Evolutionary conservation across 2,329 filamentous ascomycete species (phyloP).

Genomic region (Aspergillus nomiae): DNA sequence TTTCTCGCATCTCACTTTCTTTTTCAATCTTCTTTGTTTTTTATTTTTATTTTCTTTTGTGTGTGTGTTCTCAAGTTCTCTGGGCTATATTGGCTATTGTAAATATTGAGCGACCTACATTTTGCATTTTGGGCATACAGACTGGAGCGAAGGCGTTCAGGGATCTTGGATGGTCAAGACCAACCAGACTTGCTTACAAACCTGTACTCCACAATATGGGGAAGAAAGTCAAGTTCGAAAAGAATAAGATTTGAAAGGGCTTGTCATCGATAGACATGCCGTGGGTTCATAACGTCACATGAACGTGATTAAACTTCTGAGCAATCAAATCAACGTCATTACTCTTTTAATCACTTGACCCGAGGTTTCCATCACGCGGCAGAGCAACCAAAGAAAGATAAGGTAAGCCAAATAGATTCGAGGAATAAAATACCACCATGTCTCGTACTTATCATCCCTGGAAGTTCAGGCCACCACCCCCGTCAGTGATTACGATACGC

Average conservation of each 20-base stretch:
- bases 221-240: background rate
- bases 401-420: background rate
- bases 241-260: background rate
- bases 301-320: background rate
- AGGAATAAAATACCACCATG: background rate
- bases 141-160: constrained; percentile 12
- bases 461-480: no score
- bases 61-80: background rate
- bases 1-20: background rate
- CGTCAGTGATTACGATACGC: no score
- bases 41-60: background rate
- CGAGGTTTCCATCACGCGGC: background rate
- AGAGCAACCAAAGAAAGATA: background rate
- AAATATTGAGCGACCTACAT: constrained; percentile 3
- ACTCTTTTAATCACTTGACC: background rate
- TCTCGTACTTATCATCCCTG: background rate
- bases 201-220: no score
- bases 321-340: background rate
- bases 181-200: background rate
- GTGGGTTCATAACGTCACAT: background rate
- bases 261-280: background rate
- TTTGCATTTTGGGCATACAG: constrained; percentile 8
- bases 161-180: background rate
- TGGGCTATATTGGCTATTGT: background rate
- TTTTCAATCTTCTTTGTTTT: background rate